Base-by-base conservation (phyloP, 768 basidiomycete genomes). In the Sarcodon sp. region DNA sequence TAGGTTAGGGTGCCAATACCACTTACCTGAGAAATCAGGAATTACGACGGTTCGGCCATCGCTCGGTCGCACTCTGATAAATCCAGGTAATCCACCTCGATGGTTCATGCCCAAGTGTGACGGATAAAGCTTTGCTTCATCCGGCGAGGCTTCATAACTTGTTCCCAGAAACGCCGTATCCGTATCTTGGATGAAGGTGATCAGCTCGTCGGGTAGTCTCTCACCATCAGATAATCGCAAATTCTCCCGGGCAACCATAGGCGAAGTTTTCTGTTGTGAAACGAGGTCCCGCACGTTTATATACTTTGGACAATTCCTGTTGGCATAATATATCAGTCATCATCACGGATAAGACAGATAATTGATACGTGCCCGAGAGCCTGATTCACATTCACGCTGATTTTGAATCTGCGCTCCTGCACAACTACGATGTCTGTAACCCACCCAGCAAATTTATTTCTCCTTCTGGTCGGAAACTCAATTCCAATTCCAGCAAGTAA, bases 241-340 rank as follows among this genome's bases (percentile, higher is more conserved):
- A 3, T 61, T 50, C 45, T 67, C 56, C 48, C 73, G 54, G 1
- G 55, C 54, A 16, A 80, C 58, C 3, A 49, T 55, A 0, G 77
- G 70, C n/a, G 58, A 50, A 2, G 68, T 66, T 15, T 65, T 49
- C 0, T 67, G 56, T 50, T 69, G 59, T 1, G 77, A 64, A n/a
- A 63, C 55, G 7, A 83, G 62, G 10, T 77, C 67, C 10, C 78
- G 72, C 35, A 73, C 57, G 45, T 70, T 79, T 55, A 82, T 83
- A 50, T 83, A 83, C 54, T 83, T 83, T 9, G 80, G 81, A 55
- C 80, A 83, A 49, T 80, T 80, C 41, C 81, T 81, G 43, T n/a
- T 33, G 12, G 9, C 35, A 44, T 39, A 47, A 18, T 2, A 38
- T 46, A 13, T 35, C 39, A 21, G 48, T 41, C 47, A 21, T 6